Conservation (phyloP, 495 filamentous ascomycete genomes). For the Neurospora pannonica region DNA sequence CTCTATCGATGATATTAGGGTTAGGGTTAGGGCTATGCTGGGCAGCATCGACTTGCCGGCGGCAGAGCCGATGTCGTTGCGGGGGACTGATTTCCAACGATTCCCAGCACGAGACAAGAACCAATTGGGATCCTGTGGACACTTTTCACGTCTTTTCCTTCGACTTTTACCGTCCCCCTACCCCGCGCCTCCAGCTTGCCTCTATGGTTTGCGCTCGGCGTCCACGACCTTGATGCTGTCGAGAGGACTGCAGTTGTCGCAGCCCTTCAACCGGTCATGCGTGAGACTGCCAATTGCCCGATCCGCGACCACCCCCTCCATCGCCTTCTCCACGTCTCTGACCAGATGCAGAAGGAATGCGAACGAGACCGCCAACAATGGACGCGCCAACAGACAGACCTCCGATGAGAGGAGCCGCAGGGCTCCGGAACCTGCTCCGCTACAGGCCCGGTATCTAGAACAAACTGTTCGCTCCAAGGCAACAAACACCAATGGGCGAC, state of each 20-base stretch:
- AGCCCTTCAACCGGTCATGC: conserved; percentile 25
- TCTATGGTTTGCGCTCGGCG: conserved; percentile 1
- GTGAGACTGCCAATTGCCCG: conserved; percentile 13
- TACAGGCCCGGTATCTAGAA: background rate
- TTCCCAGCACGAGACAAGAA: background rate
- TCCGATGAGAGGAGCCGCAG: background rate
- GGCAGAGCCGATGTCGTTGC: background rate
- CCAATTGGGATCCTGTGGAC: background rate
- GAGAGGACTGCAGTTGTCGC: conserved; percentile 27
- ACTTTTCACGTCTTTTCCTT: background rate
- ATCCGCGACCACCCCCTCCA: background rate
- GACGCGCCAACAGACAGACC: background rate
- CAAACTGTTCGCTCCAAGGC: background rate
- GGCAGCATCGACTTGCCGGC: background rate
- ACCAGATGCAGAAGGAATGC: background rate
- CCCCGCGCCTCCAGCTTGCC: background rate
- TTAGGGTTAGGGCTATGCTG: background rate
- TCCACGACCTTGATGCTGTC: conserved; percentile 28
- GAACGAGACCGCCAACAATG: background rate
- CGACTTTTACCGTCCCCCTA: background rate
- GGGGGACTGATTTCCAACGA: background rate
- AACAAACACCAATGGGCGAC: background rate
- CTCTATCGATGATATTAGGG: background rate
- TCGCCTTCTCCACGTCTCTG: background rate
- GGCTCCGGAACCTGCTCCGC: background rate